Percentiles rank a stretch among this genome's conserved stretches.
Conservation (phyloP, 2,329 filamentous ascomycete genomes). For the Fusarium sp. region DNA sequence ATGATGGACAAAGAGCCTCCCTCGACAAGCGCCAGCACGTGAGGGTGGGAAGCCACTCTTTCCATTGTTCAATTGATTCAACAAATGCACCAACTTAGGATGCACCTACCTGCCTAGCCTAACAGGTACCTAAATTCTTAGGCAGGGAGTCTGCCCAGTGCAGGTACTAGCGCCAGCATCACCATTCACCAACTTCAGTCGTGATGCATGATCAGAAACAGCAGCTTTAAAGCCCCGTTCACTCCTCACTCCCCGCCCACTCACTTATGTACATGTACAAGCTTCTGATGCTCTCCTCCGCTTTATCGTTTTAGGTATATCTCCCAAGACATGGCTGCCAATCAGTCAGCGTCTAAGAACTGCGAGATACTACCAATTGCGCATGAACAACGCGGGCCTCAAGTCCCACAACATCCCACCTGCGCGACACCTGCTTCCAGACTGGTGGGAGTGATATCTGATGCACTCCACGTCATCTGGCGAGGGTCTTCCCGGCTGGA, state of each 20-base stretch:
- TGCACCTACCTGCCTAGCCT: background rate
- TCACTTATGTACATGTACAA: background rate
- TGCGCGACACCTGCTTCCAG: background rate
- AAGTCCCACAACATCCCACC: slow-evolving; percentile 1
- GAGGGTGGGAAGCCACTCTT: background rate
- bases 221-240: background rate
- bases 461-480: background rate
- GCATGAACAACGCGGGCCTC: slow-evolving; percentile 5
- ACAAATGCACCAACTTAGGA: background rate
- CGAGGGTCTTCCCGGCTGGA: background rate
- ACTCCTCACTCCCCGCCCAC: background rate
- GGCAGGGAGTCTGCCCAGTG: background rate
- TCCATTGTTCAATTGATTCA: background rate
- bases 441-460: background rate
- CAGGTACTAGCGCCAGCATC: background rate
- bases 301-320: background rate
- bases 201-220: background rate
- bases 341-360: background rate
- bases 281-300: background rate
- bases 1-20: background rate
- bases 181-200: background rate
- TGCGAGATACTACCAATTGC: background rate
- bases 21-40: background rate
- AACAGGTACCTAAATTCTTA: background rate
- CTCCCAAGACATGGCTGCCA: background rate